Conservation (phyloP, 176 grass and related monocot genomes). For the Avena atlantica region DNA sequence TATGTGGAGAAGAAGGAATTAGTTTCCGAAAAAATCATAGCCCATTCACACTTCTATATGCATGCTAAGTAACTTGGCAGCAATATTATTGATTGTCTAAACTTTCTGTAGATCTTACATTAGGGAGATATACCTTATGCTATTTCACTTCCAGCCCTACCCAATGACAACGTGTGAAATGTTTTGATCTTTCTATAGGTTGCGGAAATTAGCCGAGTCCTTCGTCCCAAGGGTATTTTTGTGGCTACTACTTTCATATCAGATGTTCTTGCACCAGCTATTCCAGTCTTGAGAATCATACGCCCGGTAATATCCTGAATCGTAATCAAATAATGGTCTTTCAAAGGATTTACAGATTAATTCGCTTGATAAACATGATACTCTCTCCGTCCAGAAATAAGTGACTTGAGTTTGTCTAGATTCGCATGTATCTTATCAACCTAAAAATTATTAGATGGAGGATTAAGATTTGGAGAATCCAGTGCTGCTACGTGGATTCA, state of each 20-base stretch:
- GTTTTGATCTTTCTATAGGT: conserved; percentile 46
- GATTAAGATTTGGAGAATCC: neutral
- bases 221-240: conserved; percentile 75
- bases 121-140: neutral
- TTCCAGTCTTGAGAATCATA: conserved; percentile 55
- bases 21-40: conserved; percentile 5
- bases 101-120: neutral
- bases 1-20: neutral
- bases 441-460: neutral
- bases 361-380: neutral
- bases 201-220: conserved; percentile 84
- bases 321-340: conserved; percentile 23
- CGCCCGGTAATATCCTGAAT: conserved; percentile 57
- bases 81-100: conserved; percentile 6
- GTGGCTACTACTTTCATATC: conserved; percentile 79
- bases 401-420: too few species aligned
- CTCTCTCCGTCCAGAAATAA: neutral
- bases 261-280: conserved; percentile 56
- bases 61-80: neutral
- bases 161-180: neutral
- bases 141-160: neutral
- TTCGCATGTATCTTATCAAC: neutral
- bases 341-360: neutral
- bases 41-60: neutral
- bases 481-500: conserved; percentile 30